Evolutionary conservation across 306 rosid species (phyloP).

Genomic region (Lathyrus sativus): DNA sequence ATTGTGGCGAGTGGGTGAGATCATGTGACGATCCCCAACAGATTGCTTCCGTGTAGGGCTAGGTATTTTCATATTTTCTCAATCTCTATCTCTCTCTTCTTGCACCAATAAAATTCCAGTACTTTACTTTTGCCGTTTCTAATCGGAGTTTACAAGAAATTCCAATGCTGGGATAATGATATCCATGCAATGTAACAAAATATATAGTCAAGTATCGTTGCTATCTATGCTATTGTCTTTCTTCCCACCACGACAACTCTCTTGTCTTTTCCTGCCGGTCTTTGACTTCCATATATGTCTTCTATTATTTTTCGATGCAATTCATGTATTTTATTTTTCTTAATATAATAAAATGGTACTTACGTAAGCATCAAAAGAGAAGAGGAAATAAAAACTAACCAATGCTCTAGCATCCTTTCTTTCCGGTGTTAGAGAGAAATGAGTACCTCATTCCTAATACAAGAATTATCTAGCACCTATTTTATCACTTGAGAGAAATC

Average conservation of each 20-base stretch:
- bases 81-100: neutral
- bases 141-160: neutral
- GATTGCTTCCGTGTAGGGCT: slow-evolving; percentile 8
- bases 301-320: neutral
- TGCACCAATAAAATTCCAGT: neutral
- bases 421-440: neutral
- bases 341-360: neutral
- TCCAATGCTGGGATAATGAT: neutral
- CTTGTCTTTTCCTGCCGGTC: neutral
- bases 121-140: neutral
- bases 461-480: neutral
- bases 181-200: slow-evolving; percentile 5
- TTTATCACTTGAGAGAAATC: slow-evolving; percentile 1
- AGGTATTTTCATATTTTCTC: neutral
- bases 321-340: neutral
- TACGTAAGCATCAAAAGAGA: too few relatives aligned
- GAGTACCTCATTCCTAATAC: too few relatives aligned
- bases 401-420: neutral
- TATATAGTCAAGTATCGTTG: neutral
- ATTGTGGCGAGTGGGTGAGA: slow-evolving; percentile 14
- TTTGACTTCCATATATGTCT: slow-evolving; percentile 2
- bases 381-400: neutral
- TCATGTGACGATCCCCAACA: slow-evolving; percentile 9
- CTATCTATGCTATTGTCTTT: slow-evolving; percentile 1
- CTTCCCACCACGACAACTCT: slow-evolving; percentile 6